A percentile compares a stretch with the other conserved stretches of the same genome.
Conservation (phyloP, 106 monocot species). For the Phalaenopsis aphrodite region DNA sequence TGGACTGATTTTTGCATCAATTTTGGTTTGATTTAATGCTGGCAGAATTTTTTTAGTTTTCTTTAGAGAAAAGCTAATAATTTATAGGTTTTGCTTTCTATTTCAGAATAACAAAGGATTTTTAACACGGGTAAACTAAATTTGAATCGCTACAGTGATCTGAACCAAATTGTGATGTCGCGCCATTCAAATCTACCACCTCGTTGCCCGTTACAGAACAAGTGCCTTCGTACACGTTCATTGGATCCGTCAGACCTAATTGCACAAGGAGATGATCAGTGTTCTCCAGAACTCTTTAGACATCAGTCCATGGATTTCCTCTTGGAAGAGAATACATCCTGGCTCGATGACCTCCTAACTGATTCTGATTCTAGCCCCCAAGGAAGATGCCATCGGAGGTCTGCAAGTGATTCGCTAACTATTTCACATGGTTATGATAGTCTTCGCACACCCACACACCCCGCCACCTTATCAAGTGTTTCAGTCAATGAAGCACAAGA, state of each 20-base stretch:
- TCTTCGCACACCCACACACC: not conserved
- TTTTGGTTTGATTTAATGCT: not conserved
- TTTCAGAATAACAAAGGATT: not conserved
- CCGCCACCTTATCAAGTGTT: not conserved
- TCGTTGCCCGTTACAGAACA: conserved; percentile 45
- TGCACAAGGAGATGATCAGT: conserved; percentile 16
- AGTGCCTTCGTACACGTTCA: not conserved
- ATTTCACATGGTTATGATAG: conserved; percentile 24
- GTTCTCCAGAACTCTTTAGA: conserved; percentile 18
- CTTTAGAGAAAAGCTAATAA: not conserved
- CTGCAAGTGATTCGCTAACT: conserved; percentile 70
- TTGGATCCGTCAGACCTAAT: conserved; percentile 4
- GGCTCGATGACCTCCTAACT: conserved; percentile 64
- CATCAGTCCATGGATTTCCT: conserved; percentile 34
- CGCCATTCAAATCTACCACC: conserved; percentile 63
- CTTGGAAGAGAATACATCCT: conserved; percentile 38
- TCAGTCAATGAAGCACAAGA: not conserved
- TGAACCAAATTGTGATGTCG: conserved; percentile 38
- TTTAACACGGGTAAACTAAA: conserved; percentile 5
- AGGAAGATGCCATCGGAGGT: conserved; percentile 41
- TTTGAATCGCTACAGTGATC: not conserved
- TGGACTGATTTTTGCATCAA: no score
- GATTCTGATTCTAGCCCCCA: conserved; percentile 23
- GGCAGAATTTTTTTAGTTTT: not conserved
- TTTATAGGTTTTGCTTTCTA: not conserved